Percentiles rank a stretch among this genome's conserved stretches.
These are phyloP conservation scores for Vaccinium vitisidaea DNA, from an alignment of 148 eudicot species.

Conservation along the genomic window DNA sequence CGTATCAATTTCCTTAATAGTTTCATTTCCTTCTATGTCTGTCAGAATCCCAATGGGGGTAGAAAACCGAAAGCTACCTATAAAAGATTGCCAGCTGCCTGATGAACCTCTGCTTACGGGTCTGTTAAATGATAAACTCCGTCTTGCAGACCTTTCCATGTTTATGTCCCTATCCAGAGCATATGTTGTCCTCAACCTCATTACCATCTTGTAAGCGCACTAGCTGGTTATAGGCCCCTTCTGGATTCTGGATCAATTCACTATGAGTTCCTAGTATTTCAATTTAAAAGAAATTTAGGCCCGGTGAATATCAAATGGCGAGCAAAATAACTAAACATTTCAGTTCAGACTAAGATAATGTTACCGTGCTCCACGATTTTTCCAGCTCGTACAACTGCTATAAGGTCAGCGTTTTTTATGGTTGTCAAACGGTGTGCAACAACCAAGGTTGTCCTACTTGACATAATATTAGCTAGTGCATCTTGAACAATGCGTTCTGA, in stretches of 20 bases:
- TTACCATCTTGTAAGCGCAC: constrained; percentile 64
- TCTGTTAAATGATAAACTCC: constrained; percentile 42
- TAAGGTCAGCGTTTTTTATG: constrained; percentile 65
- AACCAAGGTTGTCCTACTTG: constrained; percentile 68
- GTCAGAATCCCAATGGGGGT: constrained; percentile 26
- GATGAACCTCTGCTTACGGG: constrained; percentile 62
- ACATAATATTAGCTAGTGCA: constrained; percentile 72
- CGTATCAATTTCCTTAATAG: constrained; percentile 14
- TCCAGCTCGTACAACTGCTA: constrained; percentile 74
- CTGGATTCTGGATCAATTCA: constrained; percentile 52
- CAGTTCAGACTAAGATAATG: not conserved
- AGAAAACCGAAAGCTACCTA: constrained; percentile 29
- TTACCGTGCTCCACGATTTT: constrained; percentile 78
- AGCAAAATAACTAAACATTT: not conserved
- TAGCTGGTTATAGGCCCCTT: constrained; percentile 76
- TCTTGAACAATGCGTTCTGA: constrained; percentile 87
- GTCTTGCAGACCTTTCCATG: constrained; percentile 27
- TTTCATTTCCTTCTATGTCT: constrained; percentile 16
- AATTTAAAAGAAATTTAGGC: constrained; percentile 17
- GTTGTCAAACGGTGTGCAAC: constrained; percentile 87
- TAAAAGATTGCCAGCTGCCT: constrained; percentile 42
- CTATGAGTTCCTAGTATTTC: not conserved
- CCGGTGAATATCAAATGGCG: not conserved
- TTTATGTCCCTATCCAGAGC: not conserved
- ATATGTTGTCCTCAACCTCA: constrained; percentile 26